Evolutionary conservation across 2,329 filamentous ascomycete species (phyloP), one percentile per base, ranked within the genome.

Genomic region (Neofusicoccum umdonicola): DNA sequence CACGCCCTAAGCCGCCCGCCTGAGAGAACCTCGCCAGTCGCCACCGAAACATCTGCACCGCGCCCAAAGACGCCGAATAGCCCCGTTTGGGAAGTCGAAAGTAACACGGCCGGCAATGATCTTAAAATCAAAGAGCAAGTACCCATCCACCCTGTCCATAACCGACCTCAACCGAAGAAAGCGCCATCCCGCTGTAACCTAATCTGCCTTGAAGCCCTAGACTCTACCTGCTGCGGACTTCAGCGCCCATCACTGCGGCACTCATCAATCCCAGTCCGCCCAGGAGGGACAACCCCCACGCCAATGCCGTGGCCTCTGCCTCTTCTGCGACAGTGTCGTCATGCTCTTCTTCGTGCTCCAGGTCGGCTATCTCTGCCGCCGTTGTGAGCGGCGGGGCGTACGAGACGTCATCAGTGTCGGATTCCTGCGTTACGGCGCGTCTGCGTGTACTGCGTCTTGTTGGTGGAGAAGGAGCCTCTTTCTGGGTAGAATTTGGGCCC

Each of bases 181-280:
- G 17, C 15, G 31, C 17, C 50, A n/a, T 54, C 17, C 50, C 17
- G 50, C 34, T 13, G 9, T 22, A 17, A 27, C 35, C 34, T 22
- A 11, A 37, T 31, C 37, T 11, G n/a, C 57, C 27, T 15, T 39
- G 44, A 48, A 37, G 15, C 47, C 35, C 17, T 35, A 22, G 3
- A 19, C 8, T 27, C n/a, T 51, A 64, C 34, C 62, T 51, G 9
- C 62, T 35, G 8, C 35, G 39, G 22, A 74, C 72, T 67, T 78
- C 76, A 17, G 75, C 75, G 8, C 76, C 76, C 17, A 77, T 66
- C 47, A 73, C 72, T 31, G 72, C 70, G 19, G 74, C 69, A 48
- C 71, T 73, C 35, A 76, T 51, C 62, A 73, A 69, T 1, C 76
- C 76, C 27, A 78, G 61, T 6, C 76, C 76, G 11, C 76, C 76